phyloP scores from a whole-genome alignment of 148 eudicot species.

The Beta vulgaris region DNA sequence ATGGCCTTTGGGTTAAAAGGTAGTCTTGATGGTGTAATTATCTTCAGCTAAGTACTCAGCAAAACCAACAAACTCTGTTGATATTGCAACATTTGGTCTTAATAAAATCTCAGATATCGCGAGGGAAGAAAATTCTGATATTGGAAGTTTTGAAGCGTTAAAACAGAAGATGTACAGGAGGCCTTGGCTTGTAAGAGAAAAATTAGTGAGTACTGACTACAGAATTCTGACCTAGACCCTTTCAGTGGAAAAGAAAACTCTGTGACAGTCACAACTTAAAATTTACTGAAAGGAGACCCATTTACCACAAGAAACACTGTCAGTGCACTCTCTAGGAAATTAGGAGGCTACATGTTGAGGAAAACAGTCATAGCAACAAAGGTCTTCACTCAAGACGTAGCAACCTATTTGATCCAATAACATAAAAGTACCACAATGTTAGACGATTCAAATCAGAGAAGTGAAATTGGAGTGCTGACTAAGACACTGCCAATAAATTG shows the following conservation, averaged over 20 bases:
- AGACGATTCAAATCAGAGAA: no score
- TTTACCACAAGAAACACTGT: background rate
- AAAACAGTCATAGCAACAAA: background rate
- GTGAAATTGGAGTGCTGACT: no score
- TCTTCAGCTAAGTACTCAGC: background rate
- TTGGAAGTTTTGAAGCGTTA: background rate
- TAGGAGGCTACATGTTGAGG: background rate
- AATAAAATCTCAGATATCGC: background rate
- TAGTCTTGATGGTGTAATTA: background rate
- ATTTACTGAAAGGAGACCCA: background rate
- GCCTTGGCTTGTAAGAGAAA: background rate
- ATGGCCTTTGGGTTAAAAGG: background rate
- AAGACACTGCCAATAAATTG: no score
- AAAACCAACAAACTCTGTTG: no score
- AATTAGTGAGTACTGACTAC: background rate
- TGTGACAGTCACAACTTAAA: background rate
- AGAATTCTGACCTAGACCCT: no score
- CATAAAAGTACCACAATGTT: background rate
- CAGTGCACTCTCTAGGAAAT: background rate
- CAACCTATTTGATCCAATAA: background rate
- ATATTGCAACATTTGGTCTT: background rate
- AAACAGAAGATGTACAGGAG: background rate
- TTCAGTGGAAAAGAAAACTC: background rate
- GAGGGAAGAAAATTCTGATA: background rate
- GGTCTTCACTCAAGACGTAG: background rate